Evolutionary conservation across 148 eudicot genomes (phyloP), one percentile per base, ranked within the genome.

Genomic region (Fagopyrum homotropicum): DNA sequence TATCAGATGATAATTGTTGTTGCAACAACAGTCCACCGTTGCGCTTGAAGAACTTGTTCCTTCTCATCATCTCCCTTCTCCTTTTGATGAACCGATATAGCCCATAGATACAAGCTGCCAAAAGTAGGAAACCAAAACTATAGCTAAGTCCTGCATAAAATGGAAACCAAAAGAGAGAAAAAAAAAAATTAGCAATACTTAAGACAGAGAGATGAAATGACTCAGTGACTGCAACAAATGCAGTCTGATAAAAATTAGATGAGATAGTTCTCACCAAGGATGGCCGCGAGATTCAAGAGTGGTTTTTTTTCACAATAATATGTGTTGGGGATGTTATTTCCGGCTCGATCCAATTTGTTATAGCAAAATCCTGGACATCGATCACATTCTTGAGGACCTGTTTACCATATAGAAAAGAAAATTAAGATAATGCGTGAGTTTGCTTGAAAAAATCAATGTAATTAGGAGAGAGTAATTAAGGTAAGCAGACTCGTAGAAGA

Each of bases 281-380:
- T n/a, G 61, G 29, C 29, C 17, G 7, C 26, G 17, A n/a, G 61
- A 4, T 4, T 5, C 7, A n/a, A n/a, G 22, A 56, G 9, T 17
- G 7, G 22, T 4, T 1, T 5, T 14, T 56, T 56, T 17, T 17
- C 26, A 17, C 61, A 56, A 56, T 56, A 56, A 5, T 52, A 12
- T 52, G 10, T 35, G 40, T 35, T 35, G 40, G 40, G 40, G 40
- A 35, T 35, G 40, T 1, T 0, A 14, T 54, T 16, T 15, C 61
- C 26, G 4, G 10, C 0, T 0, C 8, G 29, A 17, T 6, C 0
- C 29, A 7, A 0, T 56, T 4, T 0, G 1, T 2, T 0, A 0
- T 4, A 56, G 61, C 61, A 56, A n/a, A 14, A 0, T 56, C 61
- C 61, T 56, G 9, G 22, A 17, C 61, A 56, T 4, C 61, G 22